Conservation (phyloP, 2,329 filamentous ascomycete genomes). For the Nemania sp. region DNA sequence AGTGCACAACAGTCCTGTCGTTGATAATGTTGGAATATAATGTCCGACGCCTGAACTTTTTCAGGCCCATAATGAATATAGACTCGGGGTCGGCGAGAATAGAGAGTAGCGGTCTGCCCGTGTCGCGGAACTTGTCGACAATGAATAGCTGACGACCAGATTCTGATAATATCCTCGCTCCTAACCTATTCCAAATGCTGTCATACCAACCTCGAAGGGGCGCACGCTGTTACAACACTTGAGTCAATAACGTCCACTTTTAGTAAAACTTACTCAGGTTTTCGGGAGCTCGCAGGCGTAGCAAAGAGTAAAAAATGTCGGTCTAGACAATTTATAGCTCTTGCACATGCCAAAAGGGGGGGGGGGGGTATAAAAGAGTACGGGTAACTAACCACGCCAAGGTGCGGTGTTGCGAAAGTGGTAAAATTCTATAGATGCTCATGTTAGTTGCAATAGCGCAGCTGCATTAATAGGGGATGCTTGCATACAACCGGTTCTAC, state of each 20-base stretch:
- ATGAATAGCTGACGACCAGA: constrained; percentile 90
- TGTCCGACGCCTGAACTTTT: constrained; percentile 79
- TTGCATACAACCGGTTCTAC: constrained; percentile 78
- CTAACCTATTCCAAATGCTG: constrained; percentile 84
- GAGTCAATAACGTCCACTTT: no score
- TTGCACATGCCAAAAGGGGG: no score
- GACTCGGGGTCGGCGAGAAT: constrained; percentile 85
- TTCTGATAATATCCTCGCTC: constrained; percentile 81
- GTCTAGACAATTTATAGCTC: no score
- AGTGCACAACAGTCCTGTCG: constrained; percentile 84
- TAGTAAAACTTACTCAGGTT: no score
- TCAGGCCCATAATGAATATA: constrained; percentile 85
- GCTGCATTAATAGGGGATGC: background rate
- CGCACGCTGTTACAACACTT: no score
- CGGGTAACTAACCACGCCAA: no score
- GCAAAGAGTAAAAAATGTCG: no score
- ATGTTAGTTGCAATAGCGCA: background rate
- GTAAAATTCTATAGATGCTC: constrained; percentile 77
- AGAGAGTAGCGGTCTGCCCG: constrained; percentile 81
- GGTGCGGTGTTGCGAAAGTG: constrained; percentile 88
- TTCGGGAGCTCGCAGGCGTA: no score
- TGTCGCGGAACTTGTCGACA: constrained; percentile 86
- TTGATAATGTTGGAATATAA: constrained; percentile 91
- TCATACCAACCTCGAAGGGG: constrained; percentile 75
- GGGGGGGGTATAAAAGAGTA: no score